These are phyloP conservation scores for Cladosporium sp. DNA, from an alignment of 2,329 filamentous ascomycete species.

Conservation along the genomic window DNA sequence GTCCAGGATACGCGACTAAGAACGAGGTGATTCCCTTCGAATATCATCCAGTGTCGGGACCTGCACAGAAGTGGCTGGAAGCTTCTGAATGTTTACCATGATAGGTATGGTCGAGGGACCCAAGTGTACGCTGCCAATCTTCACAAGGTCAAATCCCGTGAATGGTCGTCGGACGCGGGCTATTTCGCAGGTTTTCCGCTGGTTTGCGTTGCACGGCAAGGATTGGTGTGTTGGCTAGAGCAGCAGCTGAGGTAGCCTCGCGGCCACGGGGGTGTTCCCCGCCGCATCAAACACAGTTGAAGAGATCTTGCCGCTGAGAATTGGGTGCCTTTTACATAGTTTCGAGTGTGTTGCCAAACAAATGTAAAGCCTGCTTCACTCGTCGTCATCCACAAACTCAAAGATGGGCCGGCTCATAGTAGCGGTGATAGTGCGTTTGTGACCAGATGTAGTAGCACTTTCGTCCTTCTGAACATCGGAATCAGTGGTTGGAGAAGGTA, in stretches of 20 bases:
- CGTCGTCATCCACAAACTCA: slow-evolving; percentile 7
- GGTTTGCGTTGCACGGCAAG: not conserved
- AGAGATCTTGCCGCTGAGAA: not conserved
- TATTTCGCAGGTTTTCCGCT: not conserved
- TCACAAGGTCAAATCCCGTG: no score
- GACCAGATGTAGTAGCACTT: not conserved
- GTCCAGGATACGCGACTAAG: no score
- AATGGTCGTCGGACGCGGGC: no score
- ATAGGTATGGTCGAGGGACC: no score
- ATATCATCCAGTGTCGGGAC: no score
- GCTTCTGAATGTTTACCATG: no score
- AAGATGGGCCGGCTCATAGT: slow-evolving; percentile 8
- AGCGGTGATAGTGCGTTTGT: slow-evolving; percentile 7
- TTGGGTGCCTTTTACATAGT: not conserved
- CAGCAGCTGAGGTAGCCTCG: not conserved
- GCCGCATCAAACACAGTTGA: not conserved
- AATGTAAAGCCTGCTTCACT: not conserved
- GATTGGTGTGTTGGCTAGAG: not conserved
- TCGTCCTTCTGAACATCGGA: not conserved
- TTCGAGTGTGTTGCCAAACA: not conserved
- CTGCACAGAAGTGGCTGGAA: no score
- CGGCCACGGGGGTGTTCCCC: not conserved
- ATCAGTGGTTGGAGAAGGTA: slow-evolving; percentile 9
- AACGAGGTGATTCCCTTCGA: no score
- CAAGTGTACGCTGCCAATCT: no score